Base-by-base conservation (phyloP, 331 rosid genomes). In the Rhamnella rubrinervis region DNA sequence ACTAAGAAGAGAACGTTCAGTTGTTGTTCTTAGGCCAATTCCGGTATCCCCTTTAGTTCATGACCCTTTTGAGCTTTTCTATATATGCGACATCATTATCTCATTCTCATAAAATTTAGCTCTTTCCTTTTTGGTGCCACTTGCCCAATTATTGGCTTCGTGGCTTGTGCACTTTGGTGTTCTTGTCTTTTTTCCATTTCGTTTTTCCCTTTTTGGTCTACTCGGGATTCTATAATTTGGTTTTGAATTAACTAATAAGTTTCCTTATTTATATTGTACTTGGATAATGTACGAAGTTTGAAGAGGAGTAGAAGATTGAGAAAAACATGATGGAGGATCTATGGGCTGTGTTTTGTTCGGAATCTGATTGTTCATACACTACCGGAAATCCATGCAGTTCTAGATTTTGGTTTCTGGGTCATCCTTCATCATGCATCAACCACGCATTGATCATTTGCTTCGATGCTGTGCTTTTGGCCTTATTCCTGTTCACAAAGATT, bases 351-450 rank as follows among this genome's bases (percentile, higher is more conserved):
- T 67, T 82, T 66, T 88, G 96, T 70, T 83, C 75, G 41, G 81
- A 75, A 23, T 78, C 78, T n/a, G 62, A 17, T 62, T 82, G 84
- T 81, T 66, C 77, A 17, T 21, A 57, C 14, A 61, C 18, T n/a
- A 40, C 14, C 44, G 75, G 52, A 78, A 71, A 12, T 23, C 55
- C 75, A 6, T 70, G 70, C 55, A 52, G 78, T 74, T 71, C 71
- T 19, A 65, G 8, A 52, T 79, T 73, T 41, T 73, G 55, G 40
- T 39, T 72, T 74, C 56, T 85, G 58, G 53, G 41, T 44, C 82
- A 80, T 71, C 89, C 92, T 74, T 86, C 91, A 7, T 21, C 92
- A 6, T 92, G 96, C 59, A 23, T 74, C 55, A 75, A 71, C 80
- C 93, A 90, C 59, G 72, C 85, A 28, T 12, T 87, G 64, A 74